A percentile compares a stretch with the other conserved stretches of the same genome.
phyloP scores from a whole-genome alignment of 2,329 filamentous ascomycete species.

The Chaetomium sp. region DNA sequence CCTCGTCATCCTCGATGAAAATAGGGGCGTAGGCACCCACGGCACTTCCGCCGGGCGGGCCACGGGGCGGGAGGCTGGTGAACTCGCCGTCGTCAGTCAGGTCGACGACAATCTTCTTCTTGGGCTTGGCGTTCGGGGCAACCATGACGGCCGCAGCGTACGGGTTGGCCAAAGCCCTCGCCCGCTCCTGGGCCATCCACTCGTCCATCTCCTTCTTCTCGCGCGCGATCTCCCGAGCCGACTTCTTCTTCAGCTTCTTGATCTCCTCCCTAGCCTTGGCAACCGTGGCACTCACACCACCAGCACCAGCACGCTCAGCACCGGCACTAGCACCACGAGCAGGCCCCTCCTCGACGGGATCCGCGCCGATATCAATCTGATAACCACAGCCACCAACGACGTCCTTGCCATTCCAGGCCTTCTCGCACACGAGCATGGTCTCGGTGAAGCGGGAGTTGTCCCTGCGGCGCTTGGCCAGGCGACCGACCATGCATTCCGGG shows the following conservation, averaged over 20 bases:
- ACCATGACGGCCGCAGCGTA: slow-evolving; percentile 10
- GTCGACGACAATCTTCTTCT: slow-evolving; percentile 21
- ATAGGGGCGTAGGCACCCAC: slow-evolving; percentile 5
- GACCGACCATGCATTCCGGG: slow-evolving; percentile 9
- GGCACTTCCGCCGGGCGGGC: not conserved
- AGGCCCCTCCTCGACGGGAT: not conserved
- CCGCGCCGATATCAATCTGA: not conserved
- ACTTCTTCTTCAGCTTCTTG: not conserved
- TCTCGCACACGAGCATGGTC: slow-evolving; percentile 17
- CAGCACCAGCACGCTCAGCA: not conserved
- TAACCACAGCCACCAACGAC: slow-evolving; percentile 16
- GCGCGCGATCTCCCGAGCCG: not conserved
- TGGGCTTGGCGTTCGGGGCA: not conserved
- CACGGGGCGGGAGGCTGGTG: not conserved
- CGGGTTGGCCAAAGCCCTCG: not conserved
- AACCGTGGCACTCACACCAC: not conserved
- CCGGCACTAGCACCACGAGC: not conserved
- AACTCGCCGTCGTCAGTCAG: slow-evolving; percentile 20
- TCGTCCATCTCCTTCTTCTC: not conserved
- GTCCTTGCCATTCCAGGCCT: not conserved
- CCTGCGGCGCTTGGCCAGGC: slow-evolving; percentile 4
- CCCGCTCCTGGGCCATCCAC: not conserved
- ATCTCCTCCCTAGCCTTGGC: not conserved
- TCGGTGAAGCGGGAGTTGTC: not conserved
- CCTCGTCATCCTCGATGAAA: not conserved